Base-by-base conservation (phyloP, 768 basidiomycete species). In the Royoungia palumana region DNA sequence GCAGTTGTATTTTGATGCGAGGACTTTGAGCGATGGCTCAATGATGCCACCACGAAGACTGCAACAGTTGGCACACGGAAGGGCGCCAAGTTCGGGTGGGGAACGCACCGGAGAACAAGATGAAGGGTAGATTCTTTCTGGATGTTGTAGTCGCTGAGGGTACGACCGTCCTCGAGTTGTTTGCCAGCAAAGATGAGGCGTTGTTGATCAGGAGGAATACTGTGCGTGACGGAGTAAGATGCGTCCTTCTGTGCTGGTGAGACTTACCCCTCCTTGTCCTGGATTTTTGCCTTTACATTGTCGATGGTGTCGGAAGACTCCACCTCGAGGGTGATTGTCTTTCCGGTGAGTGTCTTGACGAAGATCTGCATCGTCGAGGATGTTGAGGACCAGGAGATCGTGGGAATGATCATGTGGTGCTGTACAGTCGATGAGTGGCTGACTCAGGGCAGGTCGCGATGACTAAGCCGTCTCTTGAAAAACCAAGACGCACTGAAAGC, bases 81-180 rank as follows among this genome's bases (percentile, higher is more conserved):
- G 24, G 11, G 24, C n/a, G n/a, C 25, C 13, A 17, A n/a, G 9
- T 30, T 7, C n/a, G 17, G 10, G 9, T 14, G 16, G 6, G 14
- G 35, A 24, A 62, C 84, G 65, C 53, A 89, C 89, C 92, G 91
- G 70, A 95, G 91, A 59, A 97, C 94, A 61, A 97, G 78, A 75
- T 98, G 94, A 59, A 98, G 89, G 22, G 94, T 98, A 19, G 92
- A 94, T 72, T 97, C 94, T 75, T 94, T 94, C 76, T 94, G 93
- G 66, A 95, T 96, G 77, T 95, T 95, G 79, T 95, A 97, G 74
- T 98, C 95, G 58, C 81, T 87, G 37, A 97, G 77, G 7, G 94
- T 97, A 61, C 95, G 89, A 40, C 95, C 95, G 70, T 98, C 95
- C 73, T 98, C 95, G 50, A 97, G 83, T 72, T 97, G 95, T 81